Conservation (phyloP, 371 early-diverging fungal genomes). For the Fennellomyces sp. region DNA sequence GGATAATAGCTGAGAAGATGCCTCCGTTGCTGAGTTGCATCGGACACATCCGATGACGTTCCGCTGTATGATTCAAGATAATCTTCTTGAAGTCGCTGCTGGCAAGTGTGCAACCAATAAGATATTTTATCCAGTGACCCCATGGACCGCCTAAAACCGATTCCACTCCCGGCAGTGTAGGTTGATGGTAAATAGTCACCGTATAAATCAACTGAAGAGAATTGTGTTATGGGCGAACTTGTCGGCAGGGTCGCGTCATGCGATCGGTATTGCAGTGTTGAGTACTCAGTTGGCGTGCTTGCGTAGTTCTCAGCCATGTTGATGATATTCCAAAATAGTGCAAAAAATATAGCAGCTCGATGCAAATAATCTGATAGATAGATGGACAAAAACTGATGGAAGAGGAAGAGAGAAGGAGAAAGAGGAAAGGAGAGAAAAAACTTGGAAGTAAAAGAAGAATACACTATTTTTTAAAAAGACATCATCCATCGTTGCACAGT, state of each 20-base stretch:
- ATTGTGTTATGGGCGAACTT: too few relatives aligned
- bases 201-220: too few relatives aligned
- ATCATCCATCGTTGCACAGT: not conserved
- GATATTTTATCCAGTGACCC: not conserved
- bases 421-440: not conserved
- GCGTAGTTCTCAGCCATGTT: not conserved
- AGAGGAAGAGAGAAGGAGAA: not conserved
- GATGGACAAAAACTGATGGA: too few relatives aligned
- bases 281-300: too few relatives aligned
- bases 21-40: not conserved
- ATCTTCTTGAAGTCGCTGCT: not conserved
- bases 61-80: not conserved
- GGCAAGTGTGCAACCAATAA: not conserved
- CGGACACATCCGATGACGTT: conserved; percentile 6
- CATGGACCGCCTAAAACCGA: not conserved
- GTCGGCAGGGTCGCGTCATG: not conserved
- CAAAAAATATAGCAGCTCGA: too few relatives aligned
- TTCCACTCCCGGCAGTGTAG: not conserved
- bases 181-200: too few relatives aligned
- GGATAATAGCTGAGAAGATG: not conserved
- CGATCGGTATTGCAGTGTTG: not conserved
- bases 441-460: not conserved
- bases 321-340: not conserved
- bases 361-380: too few relatives aligned
- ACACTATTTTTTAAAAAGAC: conserved; percentile 1